A percentile compares a stretch with the other conserved stretches of the same genome.
These are phyloP conservation scores for Sphagnum tenellum DNA, from an alignment of 225 moss, liverwort and hornwort genomes.

Conservation along the genomic window DNA sequence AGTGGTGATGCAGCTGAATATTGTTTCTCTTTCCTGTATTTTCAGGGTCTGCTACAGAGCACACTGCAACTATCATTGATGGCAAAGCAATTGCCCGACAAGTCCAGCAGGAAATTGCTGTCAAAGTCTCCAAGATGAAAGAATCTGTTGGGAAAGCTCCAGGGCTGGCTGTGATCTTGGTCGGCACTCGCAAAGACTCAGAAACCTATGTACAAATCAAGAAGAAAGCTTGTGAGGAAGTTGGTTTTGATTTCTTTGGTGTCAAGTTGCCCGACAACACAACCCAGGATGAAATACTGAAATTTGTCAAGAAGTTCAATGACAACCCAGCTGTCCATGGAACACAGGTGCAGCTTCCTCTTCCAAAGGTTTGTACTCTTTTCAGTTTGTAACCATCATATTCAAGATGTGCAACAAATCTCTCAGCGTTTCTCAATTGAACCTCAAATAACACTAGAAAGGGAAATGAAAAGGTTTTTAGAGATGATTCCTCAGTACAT, in stretches of 20 bases:
- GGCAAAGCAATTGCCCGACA: constrained; percentile 69
- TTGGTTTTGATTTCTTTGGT: constrained; percentile 57
- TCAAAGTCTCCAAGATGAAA: constrained; percentile 55
- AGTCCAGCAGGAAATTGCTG: constrained; percentile 45
- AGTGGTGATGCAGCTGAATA: too few relatives aligned
- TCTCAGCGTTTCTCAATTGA: too few relatives aligned
- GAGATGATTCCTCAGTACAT: too few relatives aligned
- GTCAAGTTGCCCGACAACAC: constrained; percentile 47
- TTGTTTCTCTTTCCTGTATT: background rate
- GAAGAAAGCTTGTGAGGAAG: constrained; percentile 66
- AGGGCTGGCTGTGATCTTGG: constrained; percentile 69
- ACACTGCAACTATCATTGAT: constrained; percentile 54
- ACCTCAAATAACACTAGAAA: too few relatives aligned
- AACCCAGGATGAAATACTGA: constrained; percentile 50
- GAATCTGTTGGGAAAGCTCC: constrained; percentile 48
- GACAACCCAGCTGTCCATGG: constrained; percentile 64
- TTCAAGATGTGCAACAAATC: too few relatives aligned
- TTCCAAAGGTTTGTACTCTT: too few relatives aligned
- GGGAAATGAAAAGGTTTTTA: too few relatives aligned
- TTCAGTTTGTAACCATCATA: too few relatives aligned
- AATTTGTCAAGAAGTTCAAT: constrained; percentile 51
- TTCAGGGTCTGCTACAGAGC: constrained; percentile 27
- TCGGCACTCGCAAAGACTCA: constrained; percentile 70
- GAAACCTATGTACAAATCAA: constrained; percentile 77
- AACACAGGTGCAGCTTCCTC: too few relatives aligned